These are phyloP conservation scores for Backusella psychrophila DNA, from an alignment of 192 early-diverging fungal species.

Conservation along the genomic window DNA sequence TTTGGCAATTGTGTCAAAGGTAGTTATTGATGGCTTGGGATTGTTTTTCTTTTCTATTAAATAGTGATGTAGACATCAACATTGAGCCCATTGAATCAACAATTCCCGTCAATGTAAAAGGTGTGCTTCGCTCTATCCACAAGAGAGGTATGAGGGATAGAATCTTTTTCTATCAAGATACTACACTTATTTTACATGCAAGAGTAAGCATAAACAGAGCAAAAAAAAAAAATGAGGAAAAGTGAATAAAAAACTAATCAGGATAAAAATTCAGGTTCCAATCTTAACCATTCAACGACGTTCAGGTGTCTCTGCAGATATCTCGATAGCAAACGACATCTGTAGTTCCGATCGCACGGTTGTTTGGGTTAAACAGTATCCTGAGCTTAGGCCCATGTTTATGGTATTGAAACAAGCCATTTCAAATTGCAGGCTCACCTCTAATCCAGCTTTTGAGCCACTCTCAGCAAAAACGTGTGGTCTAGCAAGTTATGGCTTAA, in stretches of 20 bases:
- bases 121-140: background rate
- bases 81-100: background rate
- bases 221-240: too few species aligned
- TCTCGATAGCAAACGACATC: slow-evolving; percentile 16
- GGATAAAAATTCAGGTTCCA: slow-evolving; percentile 9
- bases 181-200: background rate
- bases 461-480: slow-evolving; percentile 20
- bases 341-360: slow-evolving; percentile 17
- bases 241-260: background rate
- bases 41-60: background rate
- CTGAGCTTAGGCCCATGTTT: slow-evolving; percentile 24
- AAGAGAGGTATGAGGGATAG: background rate
- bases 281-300: slow-evolving; percentile 1
- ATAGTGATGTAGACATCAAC: slow-evolving; percentile 25
- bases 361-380: slow-evolving; percentile 19
- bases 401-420: slow-evolving; percentile 30
- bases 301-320: slow-evolving; percentile 10
- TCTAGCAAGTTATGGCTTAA: slow-evolving; percentile 24
- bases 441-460: background rate
- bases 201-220: background rate
- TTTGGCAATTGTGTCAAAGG: background rate
- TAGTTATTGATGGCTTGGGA: background rate
- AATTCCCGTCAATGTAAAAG: background rate
- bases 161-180: background rate
- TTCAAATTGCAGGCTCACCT: background rate